Conservation (phyloP, 768 basidiomycete genomes). For the Inosperma sp. region DNA sequence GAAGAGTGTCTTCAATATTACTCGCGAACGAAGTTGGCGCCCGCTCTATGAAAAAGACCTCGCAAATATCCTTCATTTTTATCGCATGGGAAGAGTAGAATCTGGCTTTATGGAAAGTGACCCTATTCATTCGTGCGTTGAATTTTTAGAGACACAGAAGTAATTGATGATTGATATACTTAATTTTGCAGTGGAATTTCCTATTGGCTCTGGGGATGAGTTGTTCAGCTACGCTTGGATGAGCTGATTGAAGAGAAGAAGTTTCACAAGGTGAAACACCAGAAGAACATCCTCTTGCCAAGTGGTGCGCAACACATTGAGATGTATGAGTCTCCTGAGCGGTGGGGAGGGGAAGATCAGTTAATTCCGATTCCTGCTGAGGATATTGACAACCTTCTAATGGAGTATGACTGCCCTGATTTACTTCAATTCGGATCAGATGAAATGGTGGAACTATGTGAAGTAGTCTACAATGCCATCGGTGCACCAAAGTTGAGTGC, state of each 20-base stretch:
- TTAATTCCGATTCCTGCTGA: neutral
- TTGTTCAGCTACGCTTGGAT: conserved; percentile 22
- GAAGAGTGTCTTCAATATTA: conserved; percentile 29
- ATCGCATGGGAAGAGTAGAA: conserved; percentile 15
- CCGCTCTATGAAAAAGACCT: conserved; percentile 27
- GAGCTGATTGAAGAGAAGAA: conserved; percentile 11
- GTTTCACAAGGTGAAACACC: conserved; percentile 18
- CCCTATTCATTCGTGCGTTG: conserved; percentile 20
- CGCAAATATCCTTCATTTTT: conserved; percentile 20
- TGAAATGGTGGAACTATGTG: neutral
- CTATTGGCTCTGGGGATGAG: conserved; percentile 23
- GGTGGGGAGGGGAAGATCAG: neutral
- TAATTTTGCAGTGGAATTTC: conserved; percentile 17
- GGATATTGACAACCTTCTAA: neutral
- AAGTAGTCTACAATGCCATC: neutral
- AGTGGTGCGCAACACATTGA: conserved; percentile 5
- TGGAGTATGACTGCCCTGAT: neutral
- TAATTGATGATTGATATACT: neutral
- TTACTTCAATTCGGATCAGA: neutral
- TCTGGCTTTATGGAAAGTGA: conserved; percentile 21
- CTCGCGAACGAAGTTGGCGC: conserved; percentile 25
- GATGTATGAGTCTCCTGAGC: neutral
- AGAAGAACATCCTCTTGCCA: conserved; percentile 14
- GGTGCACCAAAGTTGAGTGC: neutral
- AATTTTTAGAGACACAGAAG: neutral